Conservation (phyloP, 106 monocot genomes). For the Agapanthus africanus region DNA sequence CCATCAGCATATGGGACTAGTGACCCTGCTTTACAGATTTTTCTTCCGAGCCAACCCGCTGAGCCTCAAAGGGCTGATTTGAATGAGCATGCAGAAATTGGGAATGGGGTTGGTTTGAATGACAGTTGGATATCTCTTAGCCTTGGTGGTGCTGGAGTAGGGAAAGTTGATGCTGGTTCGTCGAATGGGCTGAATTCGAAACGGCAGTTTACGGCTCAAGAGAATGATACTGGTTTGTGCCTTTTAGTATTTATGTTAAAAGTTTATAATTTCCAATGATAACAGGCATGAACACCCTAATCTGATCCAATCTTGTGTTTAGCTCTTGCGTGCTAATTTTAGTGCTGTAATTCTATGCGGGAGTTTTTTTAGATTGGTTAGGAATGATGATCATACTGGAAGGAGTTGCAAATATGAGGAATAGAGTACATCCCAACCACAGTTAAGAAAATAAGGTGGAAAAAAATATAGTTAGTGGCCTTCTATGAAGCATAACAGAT, state of each 20-base stretch:
- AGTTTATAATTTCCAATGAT: neutral
- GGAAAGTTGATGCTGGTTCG: conserved; percentile 15
- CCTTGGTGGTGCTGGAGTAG: conserved; percentile 41
- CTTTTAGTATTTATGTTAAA: neutral
- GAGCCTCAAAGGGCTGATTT: conserved; percentile 20
- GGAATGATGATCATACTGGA: neutral
- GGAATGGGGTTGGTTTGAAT: conserved; percentile 13
- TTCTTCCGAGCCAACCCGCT: conserved; percentile 43
- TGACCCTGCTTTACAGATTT: conserved; percentile 52
- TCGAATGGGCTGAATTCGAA: conserved; percentile 17
- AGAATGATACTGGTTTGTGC: conserved; percentile 34
- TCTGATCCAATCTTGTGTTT: neutral
- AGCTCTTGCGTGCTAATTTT: neutral
- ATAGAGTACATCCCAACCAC: neutral
- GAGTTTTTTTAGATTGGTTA: neutral
- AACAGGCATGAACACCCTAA: neutral
- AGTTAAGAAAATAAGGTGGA: neutral
- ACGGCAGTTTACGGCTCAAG: conserved; percentile 19
- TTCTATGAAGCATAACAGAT: too few species aligned
- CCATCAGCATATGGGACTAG: conserved; percentile 42
- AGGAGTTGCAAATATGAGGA: neutral
- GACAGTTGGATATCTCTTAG: conserved; percentile 69
- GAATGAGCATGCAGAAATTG: conserved; percentile 20
- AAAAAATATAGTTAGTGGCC: neutral
- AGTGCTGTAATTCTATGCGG: neutral